Base-by-base conservation (phyloP, 805 yeast genomes). In the Ogataea haglerorum region DNA sequence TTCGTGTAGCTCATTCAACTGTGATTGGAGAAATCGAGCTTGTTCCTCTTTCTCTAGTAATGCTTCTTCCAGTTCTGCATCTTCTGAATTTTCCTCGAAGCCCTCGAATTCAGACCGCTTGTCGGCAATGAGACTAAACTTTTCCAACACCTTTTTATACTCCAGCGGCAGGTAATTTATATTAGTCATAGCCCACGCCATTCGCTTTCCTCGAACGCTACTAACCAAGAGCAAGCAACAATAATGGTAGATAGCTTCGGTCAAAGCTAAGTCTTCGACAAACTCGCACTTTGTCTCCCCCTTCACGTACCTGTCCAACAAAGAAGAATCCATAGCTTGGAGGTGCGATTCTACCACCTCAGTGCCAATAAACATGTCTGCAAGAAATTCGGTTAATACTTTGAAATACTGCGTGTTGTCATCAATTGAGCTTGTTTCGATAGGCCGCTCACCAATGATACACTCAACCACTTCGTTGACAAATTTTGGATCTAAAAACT, bases 131-230 rank as follows among this genome's bases (percentile, higher is more conserved):
- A 45, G 30, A 35, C 51, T 54, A 36, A 52, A 60, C 33, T 41
- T 47, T 25, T 44, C 50, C 21, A 57, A 34, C 5, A 43, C 45
- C 13, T 34, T 38, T 25, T 52, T 58, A 22, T 53, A 40, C 18
- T 47, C 47, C 2, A 18, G 13, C 3, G 51, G 49, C 6, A 57
- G 41, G 37, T 50, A 58, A 26, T 54, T 50, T 21, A 57, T 38
- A 38, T 58, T 57, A 1, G 61, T 51, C 33, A 52, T 42, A 4
- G 60, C 61, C 61, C 57, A 58, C 8, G 61, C 58, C 49, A 44
- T 49, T 32, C 56, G 34, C 14, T 48, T 52, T 7, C 60, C 53
- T 6, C 56, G 35, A 3, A 57, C 54, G 12, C 57, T 51, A 28
- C 52, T 38, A 10, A 47, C 49, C 17, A 60, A 34, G 3, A 60